These are phyloP conservation scores for Atkinsonella hypoxylon DNA, from an alignment of 2,329 filamentous ascomycete species.

Conservation along the genomic window DNA sequence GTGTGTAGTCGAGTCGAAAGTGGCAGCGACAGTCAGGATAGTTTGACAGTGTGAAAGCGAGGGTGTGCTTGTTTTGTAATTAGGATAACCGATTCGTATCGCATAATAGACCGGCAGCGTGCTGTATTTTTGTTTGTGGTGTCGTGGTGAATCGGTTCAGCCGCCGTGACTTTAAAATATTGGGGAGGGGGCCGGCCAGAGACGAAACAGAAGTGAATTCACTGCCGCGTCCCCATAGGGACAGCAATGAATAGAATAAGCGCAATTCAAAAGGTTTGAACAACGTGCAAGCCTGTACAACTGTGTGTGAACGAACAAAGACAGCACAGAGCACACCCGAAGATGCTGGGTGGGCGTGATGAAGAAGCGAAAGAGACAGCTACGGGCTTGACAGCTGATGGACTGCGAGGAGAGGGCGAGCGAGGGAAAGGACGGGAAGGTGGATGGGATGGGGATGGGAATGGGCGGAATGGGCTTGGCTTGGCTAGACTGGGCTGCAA, in stretches of 20 bases:
- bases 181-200: neutral
- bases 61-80: neutral
- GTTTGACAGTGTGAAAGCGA: slow-evolving; percentile 1
- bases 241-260: slow-evolving; percentile 10
- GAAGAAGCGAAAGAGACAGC: slow-evolving; percentile 3
- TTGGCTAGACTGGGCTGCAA: neutral
- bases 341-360: neutral
- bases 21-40: neutral
- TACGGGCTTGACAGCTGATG: neutral
- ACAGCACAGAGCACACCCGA: slow-evolving; percentile 9
- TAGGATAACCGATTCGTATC: slow-evolving; percentile 2
- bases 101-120: neutral
- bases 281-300: slow-evolving; percentile 8
- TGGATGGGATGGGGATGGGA: neutral
- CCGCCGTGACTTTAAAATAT: slow-evolving; percentile 1
- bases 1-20: neutral
- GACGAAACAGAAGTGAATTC: slow-evolving; percentile 10
- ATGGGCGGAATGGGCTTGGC: neutral
- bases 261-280: slow-evolving; percentile 9
- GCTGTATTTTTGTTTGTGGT: slow-evolving; percentile 6
- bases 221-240: slow-evolving; percentile 12
- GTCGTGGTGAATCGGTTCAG: neutral
- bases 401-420: slow-evolving; percentile 2
- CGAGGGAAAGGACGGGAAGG: slow-evolving; percentile 1
- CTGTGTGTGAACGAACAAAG: slow-evolving; percentile 11